Evolutionary conservation across 148 eudicot genomes (phyloP), one percentile per base, ranked within the genome.

Genomic region (Bassia scoparia): DNA sequence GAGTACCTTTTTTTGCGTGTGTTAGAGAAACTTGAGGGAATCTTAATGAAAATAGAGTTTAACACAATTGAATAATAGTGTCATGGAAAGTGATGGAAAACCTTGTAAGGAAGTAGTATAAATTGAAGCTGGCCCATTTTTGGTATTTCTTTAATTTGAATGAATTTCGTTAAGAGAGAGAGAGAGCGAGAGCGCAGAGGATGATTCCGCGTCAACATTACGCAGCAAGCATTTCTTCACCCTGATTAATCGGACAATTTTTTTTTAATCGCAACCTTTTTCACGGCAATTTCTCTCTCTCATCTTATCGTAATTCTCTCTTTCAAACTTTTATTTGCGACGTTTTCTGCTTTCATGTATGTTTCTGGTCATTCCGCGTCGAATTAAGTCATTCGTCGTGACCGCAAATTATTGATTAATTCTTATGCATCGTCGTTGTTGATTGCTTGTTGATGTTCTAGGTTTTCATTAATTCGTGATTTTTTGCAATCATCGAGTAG

Each of bases 201-300:
- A 43, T 53, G 54, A 27, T 65, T 15, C 16, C 35, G n/a, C 38
- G 64, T 49, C 53, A 49, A 49, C 53, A 49, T 49, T 49, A 49
- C 15, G 53, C 53, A 49, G 21, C 53, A 10, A 49, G 1, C 1
- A 49, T 4, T 41, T 41, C 46, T 41, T 41, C 46, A 15, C 5
- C 12, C 21, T 49, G 21, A 16, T 70, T 83, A 73, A 85, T 80
- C 68, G 74, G 81, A 62, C 87, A 81, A 70, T 70, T 75, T 78
- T 77, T 79, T 82, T 84, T 79, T 41, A 81, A 81, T 69, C 89
- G 82, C 78, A 82, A 82, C 58, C 84, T 85, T 66, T 63, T 72
- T 54, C n/a, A n/a, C n/a, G n/a, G n/a, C n/a, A n/a, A n/a, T 23
- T 83, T 72, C 82, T 87, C 81, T 85, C 91, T 50, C 84, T 82